phyloP scores from a whole-genome alignment of 768 basidiomycete species.

The Gloeopeniophorella convolvens region DNA sequence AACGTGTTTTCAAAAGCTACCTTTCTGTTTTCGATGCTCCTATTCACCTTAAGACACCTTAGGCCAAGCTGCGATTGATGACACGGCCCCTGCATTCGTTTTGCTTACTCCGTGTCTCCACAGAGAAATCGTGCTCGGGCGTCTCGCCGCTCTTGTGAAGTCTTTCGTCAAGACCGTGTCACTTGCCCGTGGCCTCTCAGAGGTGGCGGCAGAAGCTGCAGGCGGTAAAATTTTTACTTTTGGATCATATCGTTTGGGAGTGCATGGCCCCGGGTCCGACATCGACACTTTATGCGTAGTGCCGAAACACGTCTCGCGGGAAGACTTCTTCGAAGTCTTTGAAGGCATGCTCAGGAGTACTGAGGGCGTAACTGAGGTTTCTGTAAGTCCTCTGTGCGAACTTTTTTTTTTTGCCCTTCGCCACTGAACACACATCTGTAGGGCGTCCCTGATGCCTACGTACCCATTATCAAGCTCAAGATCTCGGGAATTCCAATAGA shows the following conservation, averaged over 20 bases:
- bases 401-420: neutral
- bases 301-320: slow-evolving; percentile 90
- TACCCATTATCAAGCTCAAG: slow-evolving; percentile 90
- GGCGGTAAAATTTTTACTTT: slow-evolving; percentile 99
- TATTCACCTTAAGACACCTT: neutral
- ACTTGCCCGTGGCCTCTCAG: slow-evolving; percentile 74
- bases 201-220: slow-evolving; percentile 78
- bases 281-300: slow-evolving; percentile 99
- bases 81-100: slow-evolving; percentile 2
- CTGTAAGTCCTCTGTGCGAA: slow-evolving; percentile 45
- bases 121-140: slow-evolving; percentile 91
- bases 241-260: slow-evolving; percentile 95
- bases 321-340: slow-evolving; percentile 93
- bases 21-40: neutral
- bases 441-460: slow-evolving; percentile 96
- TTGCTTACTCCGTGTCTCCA: slow-evolving; percentile 13
- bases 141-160: slow-evolving; percentile 83
- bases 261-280: slow-evolving; percentile 92
- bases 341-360: slow-evolving; percentile 80
- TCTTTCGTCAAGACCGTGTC: slow-evolving; percentile 86
- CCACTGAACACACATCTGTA: slow-evolving; percentile 28
- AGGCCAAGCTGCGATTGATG: slow-evolving; percentile 3
- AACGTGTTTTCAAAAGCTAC: neutral
- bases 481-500: slow-evolving; percentile 91
- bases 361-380: slow-evolving; percentile 82